Base-by-base conservation (phyloP, 108 stramenopile species). In the Nannochloropsis granulata region DNA sequence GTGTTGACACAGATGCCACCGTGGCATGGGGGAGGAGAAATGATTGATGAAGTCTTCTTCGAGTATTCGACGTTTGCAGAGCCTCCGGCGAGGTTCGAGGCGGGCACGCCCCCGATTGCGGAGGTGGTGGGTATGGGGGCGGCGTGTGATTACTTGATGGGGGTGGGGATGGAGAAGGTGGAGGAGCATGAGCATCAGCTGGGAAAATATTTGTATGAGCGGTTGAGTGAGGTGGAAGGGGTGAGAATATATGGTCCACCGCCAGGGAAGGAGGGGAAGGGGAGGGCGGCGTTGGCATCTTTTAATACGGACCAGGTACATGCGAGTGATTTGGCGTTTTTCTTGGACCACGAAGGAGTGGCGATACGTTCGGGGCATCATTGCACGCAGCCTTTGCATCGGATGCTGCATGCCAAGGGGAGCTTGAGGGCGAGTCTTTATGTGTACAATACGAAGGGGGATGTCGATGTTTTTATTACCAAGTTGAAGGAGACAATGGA, bases 351-450 rank as follows among this genome's bases (percentile, higher is more conserved):
- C 91, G 96, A 97, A 83, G 96, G 96, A 12, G 92, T 98, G 23
- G 96, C 96, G 25, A 92, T 97, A 2, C 92, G 98, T 25, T 94
- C 96, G 24, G 98, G 98, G 14, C 96, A 97, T 93, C 98, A 98
- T 88, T 98, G 98, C 87, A 95, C 95, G 85, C 96, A 98, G 90
- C 96, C 98, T 11, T 86, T 98, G 85, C 98, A 98, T 89, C 87
- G 92, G 12, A 91, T 92, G 45, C 91, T 94, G 44, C 96, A 95
- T 16, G 92, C 93, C 44, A 92, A 92, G 56, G 95, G 95, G 87
- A 89, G 90, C 82, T 16, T 87, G 19, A 80, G 90, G 23, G 90
- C 90, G n/a, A 85, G 84, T 45, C 43, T 85, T 21, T 89, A 87
- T 84, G 25, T 90, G 42, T 90, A 90, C 89, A 90, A 89, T 78